Conservation (phyloP, 2,329 filamentous ascomycete species). For the Westerdykella sp. region DNA sequence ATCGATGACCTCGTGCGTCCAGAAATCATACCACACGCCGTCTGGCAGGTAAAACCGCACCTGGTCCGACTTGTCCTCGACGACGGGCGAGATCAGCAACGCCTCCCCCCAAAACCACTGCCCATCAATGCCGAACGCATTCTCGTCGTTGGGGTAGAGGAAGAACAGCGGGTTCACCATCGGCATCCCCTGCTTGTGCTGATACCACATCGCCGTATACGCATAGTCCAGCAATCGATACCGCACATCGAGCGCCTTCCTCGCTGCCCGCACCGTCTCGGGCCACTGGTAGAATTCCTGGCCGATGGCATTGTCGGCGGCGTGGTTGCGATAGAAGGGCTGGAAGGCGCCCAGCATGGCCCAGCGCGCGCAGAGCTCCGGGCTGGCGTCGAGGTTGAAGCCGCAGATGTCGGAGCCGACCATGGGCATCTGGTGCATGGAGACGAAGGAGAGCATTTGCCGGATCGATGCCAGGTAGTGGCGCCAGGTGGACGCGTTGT, state of each 20-base stretch:
- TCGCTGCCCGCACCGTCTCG: conserved; percentile 56
- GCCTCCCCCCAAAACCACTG: conserved; percentile 57
- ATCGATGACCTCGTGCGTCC: conserved; percentile 44
- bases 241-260: conserved; percentile 63
- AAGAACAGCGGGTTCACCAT: conserved; percentile 67
- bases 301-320: conserved; percentile 45
- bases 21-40: conserved; percentile 57
- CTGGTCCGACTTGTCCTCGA: conserved; percentile 45
- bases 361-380: conserved; percentile 70
- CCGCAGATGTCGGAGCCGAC: conserved; percentile 65
- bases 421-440: conserved; percentile 45
- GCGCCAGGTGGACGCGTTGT: conserved; percentile 44
- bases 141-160: conserved; percentile 55
- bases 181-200: conserved; percentile 57
- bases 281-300: conserved; percentile 72
- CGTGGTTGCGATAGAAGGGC: conserved; percentile 73
- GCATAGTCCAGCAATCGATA: conserved; percentile 74
- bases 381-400: conserved; percentile 60
- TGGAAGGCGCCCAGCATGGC: conserved; percentile 65
- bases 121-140: conserved; percentile 47
- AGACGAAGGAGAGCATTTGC: conserved; percentile 42
- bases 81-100: conserved; percentile 53
- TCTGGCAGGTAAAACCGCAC: conserved; percentile 53
- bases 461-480: conserved; percentile 40
- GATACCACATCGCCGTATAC: conserved; percentile 63